These are phyloP conservation scores for Saccharomycopsis fodiens DNA, from an alignment of 805 yeast species.

Conservation along the genomic window DNA sequence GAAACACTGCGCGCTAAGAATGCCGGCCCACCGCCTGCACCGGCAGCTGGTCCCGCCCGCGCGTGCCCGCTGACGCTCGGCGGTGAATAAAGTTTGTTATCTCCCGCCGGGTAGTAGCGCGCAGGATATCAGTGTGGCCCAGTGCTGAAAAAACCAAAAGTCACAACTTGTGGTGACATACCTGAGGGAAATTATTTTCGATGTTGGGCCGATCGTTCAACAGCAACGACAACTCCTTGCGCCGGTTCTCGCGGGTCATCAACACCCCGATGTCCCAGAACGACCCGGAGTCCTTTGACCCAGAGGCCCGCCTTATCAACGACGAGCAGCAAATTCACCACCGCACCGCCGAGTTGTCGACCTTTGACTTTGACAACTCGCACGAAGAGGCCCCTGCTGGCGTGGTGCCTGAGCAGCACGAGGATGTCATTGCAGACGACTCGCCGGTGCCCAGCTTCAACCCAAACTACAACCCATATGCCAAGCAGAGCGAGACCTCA, in stretches of 20 bases:
- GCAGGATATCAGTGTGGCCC: neutral
- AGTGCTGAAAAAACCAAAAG: neutral
- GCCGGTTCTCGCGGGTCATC: conserved; percentile 6
- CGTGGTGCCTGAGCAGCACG: neutral
- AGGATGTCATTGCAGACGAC: conserved; percentile 4
- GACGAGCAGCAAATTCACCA: conserved; percentile 17
- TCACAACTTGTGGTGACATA: no score
- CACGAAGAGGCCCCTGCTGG: conserved; percentile 3
- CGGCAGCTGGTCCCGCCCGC: no score
- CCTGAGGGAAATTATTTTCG: no score
- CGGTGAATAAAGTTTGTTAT: neutral
- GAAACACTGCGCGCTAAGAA: no score
- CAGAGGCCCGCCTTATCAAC: conserved; percentile 11
- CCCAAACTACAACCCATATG: neutral
- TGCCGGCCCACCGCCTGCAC: no score
- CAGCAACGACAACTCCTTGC: conserved; percentile 2
- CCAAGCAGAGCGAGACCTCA: neutral
- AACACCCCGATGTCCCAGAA: neutral
- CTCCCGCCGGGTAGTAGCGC: neutral
- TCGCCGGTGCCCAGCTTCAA: neutral
- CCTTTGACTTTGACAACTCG: conserved; percentile 16
- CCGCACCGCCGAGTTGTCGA: conserved; percentile 18
- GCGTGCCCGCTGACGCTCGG: no score
- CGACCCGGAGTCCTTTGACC: neutral
- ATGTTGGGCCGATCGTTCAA: conserved; percentile 6